Evolutionary conservation across 805 yeast species (phyloP).

Genomic region (Wickerhamiella shivajii): DNA sequence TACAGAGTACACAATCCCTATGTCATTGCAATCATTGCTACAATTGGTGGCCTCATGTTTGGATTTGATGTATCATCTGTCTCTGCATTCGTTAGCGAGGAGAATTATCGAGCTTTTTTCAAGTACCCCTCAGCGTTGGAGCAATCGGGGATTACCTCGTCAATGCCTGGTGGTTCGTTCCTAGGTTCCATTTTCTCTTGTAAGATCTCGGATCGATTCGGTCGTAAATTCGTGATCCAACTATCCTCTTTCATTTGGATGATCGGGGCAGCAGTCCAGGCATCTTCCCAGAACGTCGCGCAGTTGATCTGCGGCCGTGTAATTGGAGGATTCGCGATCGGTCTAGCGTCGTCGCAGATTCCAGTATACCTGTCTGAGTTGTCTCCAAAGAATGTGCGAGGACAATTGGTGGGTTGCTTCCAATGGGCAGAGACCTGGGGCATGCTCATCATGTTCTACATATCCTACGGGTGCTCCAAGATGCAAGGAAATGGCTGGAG

Average conservation of each 20-base stretch:
- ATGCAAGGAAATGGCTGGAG: constrained; percentile 38
- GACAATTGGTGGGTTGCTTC: constrained; percentile 44
- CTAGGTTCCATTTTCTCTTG: constrained; percentile 50
- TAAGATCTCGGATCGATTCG: constrained; percentile 34
- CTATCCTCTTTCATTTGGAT: constrained; percentile 42
- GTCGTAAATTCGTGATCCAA: constrained; percentile 43
- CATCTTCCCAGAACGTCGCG: constrained; percentile 30
- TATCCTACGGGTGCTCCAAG: constrained; percentile 32
- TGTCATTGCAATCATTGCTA: constrained; percentile 40
- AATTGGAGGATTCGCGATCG: constrained; percentile 50
- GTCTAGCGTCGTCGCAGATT: constrained; percentile 49
- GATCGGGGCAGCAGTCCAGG: constrained; percentile 44
- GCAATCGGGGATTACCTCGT: constrained; percentile 66
- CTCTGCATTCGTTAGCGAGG: constrained; percentile 46
- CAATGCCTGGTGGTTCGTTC: constrained; percentile 67
- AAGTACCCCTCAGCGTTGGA: constrained; percentile 28
- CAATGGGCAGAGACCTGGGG: constrained; percentile 54
- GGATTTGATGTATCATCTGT: constrained; percentile 74
- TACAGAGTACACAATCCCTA: constrained; percentile 35
- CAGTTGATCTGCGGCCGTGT: constrained; percentile 41
- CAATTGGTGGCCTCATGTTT: constrained; percentile 57
- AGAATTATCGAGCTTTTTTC: constrained; percentile 38
- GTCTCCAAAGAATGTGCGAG: constrained; percentile 46
- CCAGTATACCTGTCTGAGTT: constrained; percentile 56
- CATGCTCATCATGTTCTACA: constrained; percentile 46